Base-by-base conservation (phyloP, 148 eudicot genomes). In the Nyssa sinensis region DNA sequence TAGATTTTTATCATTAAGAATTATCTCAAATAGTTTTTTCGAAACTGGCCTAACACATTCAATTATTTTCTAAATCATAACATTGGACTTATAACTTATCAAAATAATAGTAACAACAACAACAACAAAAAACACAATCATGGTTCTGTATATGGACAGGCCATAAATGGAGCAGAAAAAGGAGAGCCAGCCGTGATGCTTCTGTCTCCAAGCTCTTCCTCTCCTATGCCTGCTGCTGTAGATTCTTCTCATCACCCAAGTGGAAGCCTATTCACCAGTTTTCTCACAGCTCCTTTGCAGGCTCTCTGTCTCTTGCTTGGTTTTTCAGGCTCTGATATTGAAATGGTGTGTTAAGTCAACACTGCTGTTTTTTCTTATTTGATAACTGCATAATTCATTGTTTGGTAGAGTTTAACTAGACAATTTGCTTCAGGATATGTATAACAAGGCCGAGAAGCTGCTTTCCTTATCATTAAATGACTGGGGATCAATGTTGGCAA, bases 181-280 rank as follows among this genome's bases (percentile, higher is more conserved):
- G 97, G 98, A 76, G 94, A 91, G 69, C 81, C 87, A 69, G 83
- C 73, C 70, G 94, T 90, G 65, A 83, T 94, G 88, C 90, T 91
- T 39, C 81, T 93, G 44, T 94, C 98, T 61, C 95, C 97, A 51
- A 77, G 62, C 55, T 78, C 84, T 72, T 80, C 82, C 44, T 82
- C 85, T 49, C 75, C 90, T 41, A 63, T 80, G 21, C 81, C 88
- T 41, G 51, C 75, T 33, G 74, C 80, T 70, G 49, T 58, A 66
- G 93, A 89, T 72, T 82, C 90, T 73, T 74, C 86, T 77, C 85
- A 82, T 67, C 88, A 80, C 47, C 78, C 81, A 60, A 83, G 79
- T 53, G 98, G 98, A 75, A 91, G 93, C 86, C 83, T 87, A 72
- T 94, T 94, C 79, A 91, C 98, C 74, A 76, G 80, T 62, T 94